These are phyloP conservation scores for Lachnellula cervina DNA, from an alignment of 2,329 filamentous ascomycete species.

Conservation along the genomic window DNA sequence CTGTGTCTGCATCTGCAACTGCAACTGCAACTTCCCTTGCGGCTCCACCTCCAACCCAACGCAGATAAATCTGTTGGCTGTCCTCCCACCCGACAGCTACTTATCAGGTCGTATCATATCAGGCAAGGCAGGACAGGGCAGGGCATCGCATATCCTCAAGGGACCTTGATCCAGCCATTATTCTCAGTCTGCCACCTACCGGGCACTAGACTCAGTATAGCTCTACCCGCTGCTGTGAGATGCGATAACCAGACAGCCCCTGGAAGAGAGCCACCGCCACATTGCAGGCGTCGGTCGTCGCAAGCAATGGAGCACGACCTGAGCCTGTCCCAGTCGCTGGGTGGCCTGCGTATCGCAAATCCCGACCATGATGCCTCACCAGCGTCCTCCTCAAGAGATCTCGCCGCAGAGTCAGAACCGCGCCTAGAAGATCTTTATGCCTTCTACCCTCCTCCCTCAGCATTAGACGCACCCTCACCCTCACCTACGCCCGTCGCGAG, in stretches of 20 bases:
- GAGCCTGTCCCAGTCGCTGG: slow-evolving; percentile 86
- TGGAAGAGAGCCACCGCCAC: slow-evolving; percentile 9
- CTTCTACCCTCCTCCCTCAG: slow-evolving; percentile 4
- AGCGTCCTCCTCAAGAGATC: slow-evolving; percentile 21
- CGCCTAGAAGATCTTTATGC: slow-evolving; percentile 7
- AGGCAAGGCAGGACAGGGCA: too few species aligned
- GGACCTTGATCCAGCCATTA: too few species aligned
- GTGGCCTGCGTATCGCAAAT: slow-evolving; percentile 94
- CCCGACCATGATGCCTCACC: slow-evolving; percentile 61
- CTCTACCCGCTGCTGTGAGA: slow-evolving; percentile 3
- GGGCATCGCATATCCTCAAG: too few species aligned
- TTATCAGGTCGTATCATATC: background rate
- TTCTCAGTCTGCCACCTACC: background rate
- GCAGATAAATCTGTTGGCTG: background rate
- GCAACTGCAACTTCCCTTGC: background rate
- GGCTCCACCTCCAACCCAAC: background rate
- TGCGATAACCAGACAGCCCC: slow-evolving; percentile 10
- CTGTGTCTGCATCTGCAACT: background rate
- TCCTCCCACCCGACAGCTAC: background rate
- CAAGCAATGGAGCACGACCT: slow-evolving; percentile 85
- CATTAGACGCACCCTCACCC: slow-evolving; percentile 2
- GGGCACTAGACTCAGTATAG: slow-evolving; percentile 1
- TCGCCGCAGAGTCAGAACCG: slow-evolving; percentile 21
- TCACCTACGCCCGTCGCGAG: slow-evolving; percentile 18
- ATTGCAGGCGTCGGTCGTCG: slow-evolving; percentile 5